Base-by-base conservation (phyloP, 1,284 basidiomycete species). In the Ustilago crameri region DNA sequence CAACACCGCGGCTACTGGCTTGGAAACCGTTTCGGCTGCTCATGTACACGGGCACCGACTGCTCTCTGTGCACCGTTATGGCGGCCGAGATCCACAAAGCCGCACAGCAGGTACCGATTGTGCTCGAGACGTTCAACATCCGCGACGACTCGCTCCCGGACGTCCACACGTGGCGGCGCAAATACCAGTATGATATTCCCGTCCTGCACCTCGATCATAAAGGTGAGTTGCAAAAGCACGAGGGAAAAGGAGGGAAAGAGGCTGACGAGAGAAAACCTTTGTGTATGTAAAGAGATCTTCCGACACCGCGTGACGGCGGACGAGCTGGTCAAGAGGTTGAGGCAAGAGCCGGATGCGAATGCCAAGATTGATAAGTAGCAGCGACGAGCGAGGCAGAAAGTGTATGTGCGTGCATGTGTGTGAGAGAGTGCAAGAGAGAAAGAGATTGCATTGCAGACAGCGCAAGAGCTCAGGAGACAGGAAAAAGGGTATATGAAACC, bases 141-240 rank as follows among this genome's bases (percentile, higher is more conserved):
- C 67, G 79, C 26, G 80, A 83, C 57, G 74, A 79, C 32, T 34
- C 54, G 9, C 40, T 73, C 38, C 49, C 67, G 0, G 62, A 82
- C 18, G 74, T 77, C 5, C 47, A 69, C 7, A 41, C 61, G n/a
- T 83, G 80, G 79, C 64, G 81, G 32, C 64, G 81, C 50, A 68
- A 63, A 61, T 83, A 83, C 50, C 81, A 82, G 65, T 83, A 82
- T 52, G 81, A 81, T 45, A 81, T 81, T 26, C 79, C 79, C 9
- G 79, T 81, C 14, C 47, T 81, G 18, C 79, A 81, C 52, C 34
- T 80, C 9, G 42, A 58, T 14, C 57, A 54, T 8, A 26, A 48
- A 55, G 70, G 70, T 69, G 40, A 57, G 70, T 46, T 22, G 8
- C 26, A 12, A 30, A 12, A 30, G 30, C 5, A 12, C 5, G 30